These are phyloP conservation scores for Globomyces pollinis-pini DNA, from an alignment of 192 early-diverging fungal genomes.

Conservation along the genomic window DNA sequence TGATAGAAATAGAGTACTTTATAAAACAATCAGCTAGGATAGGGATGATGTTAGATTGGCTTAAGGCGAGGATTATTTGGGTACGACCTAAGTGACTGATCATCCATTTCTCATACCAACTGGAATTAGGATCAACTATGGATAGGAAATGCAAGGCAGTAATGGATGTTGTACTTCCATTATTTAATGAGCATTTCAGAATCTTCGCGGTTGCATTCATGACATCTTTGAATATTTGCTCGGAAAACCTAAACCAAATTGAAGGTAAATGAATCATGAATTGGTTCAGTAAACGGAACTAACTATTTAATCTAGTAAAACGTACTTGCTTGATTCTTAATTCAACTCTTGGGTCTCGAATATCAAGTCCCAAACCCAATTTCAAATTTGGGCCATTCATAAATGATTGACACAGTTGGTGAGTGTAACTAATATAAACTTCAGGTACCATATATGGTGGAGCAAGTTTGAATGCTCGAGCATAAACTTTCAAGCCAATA, in stretches of 20 bases:
- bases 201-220: slow-evolving; percentile 31
- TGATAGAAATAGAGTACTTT: slow-evolving; percentile 2
- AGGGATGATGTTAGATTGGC: slow-evolving; percentile 14
- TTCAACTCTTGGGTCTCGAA: slow-evolving; percentile 23
- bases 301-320: neutral
- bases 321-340: slow-evolving; percentile 30
- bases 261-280: slow-evolving; percentile 42
- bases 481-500: slow-evolving; percentile 28
- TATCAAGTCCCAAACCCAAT: slow-evolving; percentile 19
- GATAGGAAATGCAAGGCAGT: slow-evolving; percentile 34
- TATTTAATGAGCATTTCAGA: too few species aligned
- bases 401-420: slow-evolving; percentile 25
- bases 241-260: slow-evolving; percentile 42
- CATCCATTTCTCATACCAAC: slow-evolving; percentile 52
- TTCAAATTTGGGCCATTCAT: slow-evolving; percentile 21
- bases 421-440: slow-evolving; percentile 34
- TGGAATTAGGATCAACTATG: slow-evolving; percentile 29
- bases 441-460: slow-evolving; percentile 44
- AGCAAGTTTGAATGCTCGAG: slow-evolving; percentile 35
- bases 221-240: slow-evolving; percentile 31
- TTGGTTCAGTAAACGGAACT: slow-evolving; percentile 48
- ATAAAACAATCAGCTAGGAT: slow-evolving; percentile 23
- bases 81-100: slow-evolving; percentile 29
- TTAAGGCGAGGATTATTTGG: slow-evolving; percentile 23
- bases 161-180: slow-evolving; percentile 3